Evolutionary conservation across 805 yeast species (phyloP).

Genomic region (Sugiyamaella floridensis): DNA sequence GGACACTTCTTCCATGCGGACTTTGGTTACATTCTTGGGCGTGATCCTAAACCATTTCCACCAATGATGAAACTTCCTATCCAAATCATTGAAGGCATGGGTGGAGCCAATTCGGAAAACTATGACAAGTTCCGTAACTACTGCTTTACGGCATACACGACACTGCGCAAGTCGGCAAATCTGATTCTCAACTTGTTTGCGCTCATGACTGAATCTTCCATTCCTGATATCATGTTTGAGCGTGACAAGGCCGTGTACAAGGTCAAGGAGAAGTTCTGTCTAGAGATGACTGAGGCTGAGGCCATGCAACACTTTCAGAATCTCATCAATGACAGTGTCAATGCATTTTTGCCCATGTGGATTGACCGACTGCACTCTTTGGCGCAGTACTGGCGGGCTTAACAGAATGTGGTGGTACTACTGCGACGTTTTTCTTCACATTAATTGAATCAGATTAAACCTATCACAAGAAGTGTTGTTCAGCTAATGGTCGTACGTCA

Average conservation of each 20-base stretch:
- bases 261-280: slow-evolving; percentile 88
- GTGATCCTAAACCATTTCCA: slow-evolving; percentile 98
- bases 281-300: slow-evolving; percentile 92
- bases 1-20: slow-evolving; percentile 96
- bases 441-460: not conserved
- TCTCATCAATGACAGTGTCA: slow-evolving; percentile 88
- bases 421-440: too few species aligned
- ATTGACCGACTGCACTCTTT: slow-evolving; percentile 90
- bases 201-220: slow-evolving; percentile 80
- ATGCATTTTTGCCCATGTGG: slow-evolving; percentile 88
- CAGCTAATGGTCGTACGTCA: slow-evolving; percentile 22
- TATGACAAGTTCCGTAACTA: slow-evolving; percentile 82
- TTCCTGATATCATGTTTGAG: slow-evolving; percentile 82
- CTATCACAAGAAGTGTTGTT: not conserved
- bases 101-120: slow-evolving; percentile 81
- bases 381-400: slow-evolving; percentile 98
- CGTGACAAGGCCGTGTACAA: slow-evolving; percentile 81
- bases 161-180: slow-evolving; percentile 81
- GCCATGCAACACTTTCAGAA: slow-evolving; percentile 93
- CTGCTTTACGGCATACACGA: slow-evolving; percentile 90
- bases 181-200: slow-evolving; percentile 85
- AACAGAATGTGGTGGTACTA: not conserved
- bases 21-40: slow-evolving; percentile 92
- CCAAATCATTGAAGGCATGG: slow-evolving; percentile 96
- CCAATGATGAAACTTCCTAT: slow-evolving; percentile 97